Evolutionary conservation across 163 green algal genomes (phyloP).

Genomic region (Chloroidium sp.): DNA sequence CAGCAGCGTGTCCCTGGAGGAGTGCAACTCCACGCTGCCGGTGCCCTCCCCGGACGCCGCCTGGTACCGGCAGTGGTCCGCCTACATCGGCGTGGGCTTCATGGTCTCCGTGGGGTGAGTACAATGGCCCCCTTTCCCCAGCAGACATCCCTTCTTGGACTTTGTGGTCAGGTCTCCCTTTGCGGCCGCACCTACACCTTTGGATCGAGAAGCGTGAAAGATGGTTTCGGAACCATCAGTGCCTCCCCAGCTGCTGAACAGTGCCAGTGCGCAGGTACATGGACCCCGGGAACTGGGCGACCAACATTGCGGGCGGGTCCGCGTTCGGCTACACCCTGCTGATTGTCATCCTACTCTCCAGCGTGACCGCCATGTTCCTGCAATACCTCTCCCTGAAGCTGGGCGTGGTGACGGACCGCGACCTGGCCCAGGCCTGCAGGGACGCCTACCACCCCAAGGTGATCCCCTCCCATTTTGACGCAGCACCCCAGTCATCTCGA

Average conservation of each 20-base stretch:
- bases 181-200: neutral
- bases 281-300: constrained; percentile 53
- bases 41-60: constrained; percentile 1
- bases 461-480: neutral
- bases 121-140: constrained; percentile 5
- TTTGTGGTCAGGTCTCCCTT: neutral
- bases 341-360: constrained; percentile 56
- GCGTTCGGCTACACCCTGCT: constrained; percentile 62
- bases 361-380: constrained; percentile 53
- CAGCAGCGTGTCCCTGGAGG: constrained; percentile 18
- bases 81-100: constrained; percentile 45
- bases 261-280: neutral
- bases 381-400: constrained; percentile 61
- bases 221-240: neutral
- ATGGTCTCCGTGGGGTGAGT: constrained; percentile 59
- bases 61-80: constrained; percentile 28
- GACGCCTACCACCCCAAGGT: constrained; percentile 23
- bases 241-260: neutral
- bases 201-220: neutral
- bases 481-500: neutral
- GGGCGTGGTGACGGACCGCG: constrained; percentile 43
- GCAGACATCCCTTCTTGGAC: neutral
- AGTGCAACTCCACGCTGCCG: constrained; percentile 28
- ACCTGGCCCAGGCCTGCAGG: constrained; percentile 52
- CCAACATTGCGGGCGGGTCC: constrained; percentile 49